Percentiles rank a stretch among this genome's conserved stretches.
phyloP scores from a whole-genome alignment of 768 basidiomycete genomes.

The Calocera viscosa region DNA sequence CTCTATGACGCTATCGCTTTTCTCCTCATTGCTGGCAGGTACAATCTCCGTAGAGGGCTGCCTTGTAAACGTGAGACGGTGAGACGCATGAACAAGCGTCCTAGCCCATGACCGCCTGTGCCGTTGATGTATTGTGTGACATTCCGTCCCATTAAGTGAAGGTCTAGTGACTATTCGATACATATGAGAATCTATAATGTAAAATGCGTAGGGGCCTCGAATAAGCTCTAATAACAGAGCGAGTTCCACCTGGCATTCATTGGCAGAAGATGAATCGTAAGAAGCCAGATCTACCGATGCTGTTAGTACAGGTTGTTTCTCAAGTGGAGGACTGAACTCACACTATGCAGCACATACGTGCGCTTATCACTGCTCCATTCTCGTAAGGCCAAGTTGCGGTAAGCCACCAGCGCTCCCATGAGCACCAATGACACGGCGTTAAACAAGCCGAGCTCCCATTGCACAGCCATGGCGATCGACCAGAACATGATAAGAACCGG shows the following conservation, averaged over 20 bases:
- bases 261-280: not conserved
- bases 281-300: not conserved
- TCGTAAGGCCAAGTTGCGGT: conserved; percentile 19
- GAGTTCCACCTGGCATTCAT: not conserved
- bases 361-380: conserved; percentile 16
- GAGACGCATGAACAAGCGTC: too few species aligned
- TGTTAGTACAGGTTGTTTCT: not conserved
- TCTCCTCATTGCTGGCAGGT: too few species aligned
- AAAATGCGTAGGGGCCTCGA: too few species aligned
- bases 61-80: too few species aligned
- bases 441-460: conserved; percentile 19
- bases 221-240: not conserved
- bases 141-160: too few species aligned
- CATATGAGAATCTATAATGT: too few species aligned
- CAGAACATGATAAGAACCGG: conserved; percentile 19
- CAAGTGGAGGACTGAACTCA: conserved; percentile 13
- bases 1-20: too few species aligned
- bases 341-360: conserved; percentile 21
- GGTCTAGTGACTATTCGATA: too few species aligned
- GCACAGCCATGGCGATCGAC: conserved; percentile 18
- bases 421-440: conserved; percentile 14
- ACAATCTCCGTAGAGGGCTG: too few species aligned
- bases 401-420: conserved; percentile 18
- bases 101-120: too few species aligned
- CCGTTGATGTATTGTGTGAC: too few species aligned